phyloP scores from a whole-genome alignment of 2,329 filamentous ascomycete genomes.

The Trichocomaceae sp. region DNA sequence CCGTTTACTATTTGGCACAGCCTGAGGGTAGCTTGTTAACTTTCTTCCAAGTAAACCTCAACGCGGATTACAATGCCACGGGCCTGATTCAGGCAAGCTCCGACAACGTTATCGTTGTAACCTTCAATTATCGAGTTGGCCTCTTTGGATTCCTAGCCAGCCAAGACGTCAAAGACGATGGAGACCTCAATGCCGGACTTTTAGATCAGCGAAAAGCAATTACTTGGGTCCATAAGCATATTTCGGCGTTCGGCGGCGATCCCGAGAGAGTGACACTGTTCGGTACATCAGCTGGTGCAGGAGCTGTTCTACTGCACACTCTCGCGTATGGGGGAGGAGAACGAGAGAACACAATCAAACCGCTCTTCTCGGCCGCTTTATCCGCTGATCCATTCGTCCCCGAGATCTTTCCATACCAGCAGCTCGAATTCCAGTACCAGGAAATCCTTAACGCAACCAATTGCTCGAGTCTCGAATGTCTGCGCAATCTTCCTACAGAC shows the following conservation, averaged over 20 bases:
- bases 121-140: slow-evolving; percentile 39
- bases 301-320: slow-evolving; percentile 39
- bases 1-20: no score
- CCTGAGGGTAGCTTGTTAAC: no score
- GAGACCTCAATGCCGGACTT: slow-evolving; percentile 32
- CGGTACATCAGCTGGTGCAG: slow-evolving; percentile 43
- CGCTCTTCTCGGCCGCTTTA: no score
- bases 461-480: background rate
- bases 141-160: slow-evolving; percentile 38
- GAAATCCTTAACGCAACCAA: background rate
- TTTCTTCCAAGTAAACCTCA: background rate
- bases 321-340: no score
- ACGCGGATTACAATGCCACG: background rate
- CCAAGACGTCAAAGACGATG: slow-evolving; percentile 25
- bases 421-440: background rate
- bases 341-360: no score
- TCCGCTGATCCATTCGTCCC: no score
- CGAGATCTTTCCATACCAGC: no score
- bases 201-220: slow-evolving; percentile 32
- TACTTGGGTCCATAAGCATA: slow-evolving; percentile 35
- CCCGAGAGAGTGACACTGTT: slow-evolving; percentile 35
- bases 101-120: slow-evolving; percentile 30
- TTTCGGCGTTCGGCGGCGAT: slow-evolving; percentile 35
- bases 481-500: background rate
- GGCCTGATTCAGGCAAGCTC: background rate